Conservation (phyloP, 192 early-diverging fungal genomes). For the Cetraspora pellucida region DNA sequence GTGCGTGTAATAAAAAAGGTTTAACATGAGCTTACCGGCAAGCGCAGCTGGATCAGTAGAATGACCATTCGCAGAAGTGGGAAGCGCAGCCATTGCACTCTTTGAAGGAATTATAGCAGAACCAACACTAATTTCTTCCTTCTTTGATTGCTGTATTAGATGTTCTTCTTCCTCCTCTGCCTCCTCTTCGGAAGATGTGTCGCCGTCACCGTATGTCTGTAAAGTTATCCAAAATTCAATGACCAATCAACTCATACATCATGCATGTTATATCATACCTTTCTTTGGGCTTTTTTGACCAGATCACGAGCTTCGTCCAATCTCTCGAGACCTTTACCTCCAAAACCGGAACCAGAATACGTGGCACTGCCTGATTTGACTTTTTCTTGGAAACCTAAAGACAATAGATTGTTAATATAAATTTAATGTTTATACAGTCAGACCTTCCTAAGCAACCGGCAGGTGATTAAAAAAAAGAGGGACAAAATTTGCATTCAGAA, state of each 20-base stretch:
- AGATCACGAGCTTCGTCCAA: constrained; percentile 90
- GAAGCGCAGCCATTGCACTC: constrained; percentile 4
- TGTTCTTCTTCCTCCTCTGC: constrained; percentile 54
- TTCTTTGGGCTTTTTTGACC: constrained; percentile 90
- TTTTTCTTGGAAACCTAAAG: constrained; percentile 68
- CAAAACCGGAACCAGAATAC: constrained; percentile 80
- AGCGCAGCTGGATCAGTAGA: constrained; percentile 10
- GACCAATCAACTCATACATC: background rate
- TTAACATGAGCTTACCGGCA: background rate
- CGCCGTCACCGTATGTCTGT: constrained; percentile 68
- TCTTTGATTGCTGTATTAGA: constrained; percentile 44
- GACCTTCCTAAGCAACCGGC: too few species aligned
- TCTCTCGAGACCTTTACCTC: constrained; percentile 94
- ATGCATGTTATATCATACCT: constrained; percentile 42
- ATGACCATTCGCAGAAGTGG: constrained; percentile 2
- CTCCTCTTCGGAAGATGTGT: constrained; percentile 71
- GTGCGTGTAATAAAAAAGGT: background rate
- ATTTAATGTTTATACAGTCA: too few species aligned
- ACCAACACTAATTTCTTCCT: constrained; percentile 39
- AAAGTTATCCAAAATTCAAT: background rate
- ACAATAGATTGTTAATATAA: background rate
- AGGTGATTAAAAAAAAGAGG: too few species aligned
- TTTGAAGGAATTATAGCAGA: background rate
- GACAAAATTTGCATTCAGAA: too few species aligned
- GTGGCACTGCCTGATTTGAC: constrained; percentile 77